Evolutionary conservation across 768 basidiomycete species (phyloP), one percentile per base, ranked within the genome.

Genomic region (Cystobasidium ongulense): DNA sequence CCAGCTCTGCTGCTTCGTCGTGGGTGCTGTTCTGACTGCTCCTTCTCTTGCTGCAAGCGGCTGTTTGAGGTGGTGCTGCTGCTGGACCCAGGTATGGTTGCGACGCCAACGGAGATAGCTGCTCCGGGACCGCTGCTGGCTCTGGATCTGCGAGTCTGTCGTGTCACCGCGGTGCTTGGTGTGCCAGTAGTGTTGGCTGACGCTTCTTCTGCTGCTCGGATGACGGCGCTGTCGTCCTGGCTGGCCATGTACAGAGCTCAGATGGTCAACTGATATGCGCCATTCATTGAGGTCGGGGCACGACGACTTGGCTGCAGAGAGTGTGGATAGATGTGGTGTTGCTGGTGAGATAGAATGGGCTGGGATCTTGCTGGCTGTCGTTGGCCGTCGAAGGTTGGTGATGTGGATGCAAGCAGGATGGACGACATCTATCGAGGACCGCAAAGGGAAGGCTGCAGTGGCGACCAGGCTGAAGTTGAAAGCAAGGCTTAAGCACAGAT

Each of bases 181-280:
- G 46, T 50, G 15, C 5, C 46, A 8, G 46, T 50, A 18, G 39
- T 41, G 46, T 8, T 50, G 46, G 46, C 46, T 61, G 38, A 64
- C 25, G 29, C 57, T 59, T 11, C 25, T 27, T 27, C 63, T 36
- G 63, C 63, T 64, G 63, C 63, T 36, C 17, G 57, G 27, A 59
- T 59, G 57, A 59, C 57, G 57, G 57, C 33, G 57, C 29, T 59
- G 57, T 59, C 57, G 57, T 59, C 57, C 33, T 59, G 57, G 29
- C 57, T 35, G 57, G 57, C 57, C 57, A 59, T 59, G 57, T 59
- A 59, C 25, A 27, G 33, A 21, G 57, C 25, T 50, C 46, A 50
- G 57, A 59, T 27, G 25, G 25, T 59, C 57, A 59, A 54, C 29
- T 54, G n/a, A 23, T 11, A 23, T 29, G 29, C 53, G n/a, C 21